Evolutionary conservation across 805 yeast species (phyloP), one percentile per base, ranked within the genome.

Genomic region (Metschnikowia corniflorae): DNA sequence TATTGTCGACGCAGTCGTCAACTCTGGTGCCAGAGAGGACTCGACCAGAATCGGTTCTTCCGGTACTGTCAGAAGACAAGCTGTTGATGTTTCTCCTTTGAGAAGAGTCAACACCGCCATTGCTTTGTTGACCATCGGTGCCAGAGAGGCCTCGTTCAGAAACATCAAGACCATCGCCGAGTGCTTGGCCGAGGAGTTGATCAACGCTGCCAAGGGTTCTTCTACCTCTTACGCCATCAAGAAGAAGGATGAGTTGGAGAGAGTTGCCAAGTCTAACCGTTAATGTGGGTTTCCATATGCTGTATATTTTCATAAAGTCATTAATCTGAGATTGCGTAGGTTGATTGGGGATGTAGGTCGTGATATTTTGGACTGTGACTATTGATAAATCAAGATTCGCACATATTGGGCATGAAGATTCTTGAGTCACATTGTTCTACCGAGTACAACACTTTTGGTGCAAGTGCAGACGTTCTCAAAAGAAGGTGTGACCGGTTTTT

Each of bases 201-300:
- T 93, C 75, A 93, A 93, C 82, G 99, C 99, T 65, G 98, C 95
- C 68, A 93, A 93, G 84, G 97, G 97, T 77, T 93, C 98, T 65
- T 89, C 99, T 58, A 94, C 97, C 73, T 93, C 98, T 68, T 94
- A 89, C 74, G 98, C 98, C 64, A 94, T 93, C 80, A 93, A 93
- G 94, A 93, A 93, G 98, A 93, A 93, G 95, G 99, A 93, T 75
- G 99, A 93, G 83, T 86, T 93, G 74, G 99, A 93, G 84, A 95
- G 99, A 86, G 99, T 93, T 75, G 99, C 99, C 72, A 93, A 93
- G 80, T 91, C 98, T 73, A 93, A 93, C 96, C 98, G 99, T 88
- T 93, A 93, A 84, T 58, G 51, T 42, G 51, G 24, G 24, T 21
- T 21, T 46, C 27, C 37, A 33, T 37, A 34, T 44, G 42, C 42